Evolutionary conservation across 202 grass and related monocot genomes (phyloP).

Genomic region (Panicum hallii): DNA sequence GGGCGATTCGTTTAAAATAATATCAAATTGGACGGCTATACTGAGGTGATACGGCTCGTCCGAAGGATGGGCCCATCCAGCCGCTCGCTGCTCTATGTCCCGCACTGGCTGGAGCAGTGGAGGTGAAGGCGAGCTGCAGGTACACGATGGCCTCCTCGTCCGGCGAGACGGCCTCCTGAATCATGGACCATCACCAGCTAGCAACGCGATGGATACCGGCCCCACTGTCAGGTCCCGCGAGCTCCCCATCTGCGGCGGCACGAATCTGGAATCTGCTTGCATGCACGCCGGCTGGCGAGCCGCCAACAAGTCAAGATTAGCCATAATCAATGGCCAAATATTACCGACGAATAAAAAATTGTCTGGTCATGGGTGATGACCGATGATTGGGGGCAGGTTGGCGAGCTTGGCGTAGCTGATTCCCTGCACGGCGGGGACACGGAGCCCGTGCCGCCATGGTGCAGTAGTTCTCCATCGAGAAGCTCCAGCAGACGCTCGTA

Average conservation of each 20-base stretch:
- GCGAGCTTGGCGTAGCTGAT: slow-evolving; percentile 99
- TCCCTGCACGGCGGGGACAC: slow-evolving; percentile 60
- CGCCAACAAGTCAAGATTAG: not conserved
- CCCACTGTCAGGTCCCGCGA: slow-evolving; percentile 89
- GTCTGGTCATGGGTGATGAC: not conserved
- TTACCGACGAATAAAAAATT: not conserved
- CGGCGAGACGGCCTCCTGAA: slow-evolving; percentile 81
- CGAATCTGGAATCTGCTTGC: slow-evolving; percentile 88
- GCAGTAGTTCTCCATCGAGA: no score
- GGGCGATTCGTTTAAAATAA: no score
- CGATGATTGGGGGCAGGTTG: slow-evolving; percentile 95
- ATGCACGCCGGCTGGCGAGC: not conserved
- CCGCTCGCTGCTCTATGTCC: slow-evolving; percentile 49
- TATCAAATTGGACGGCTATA: no score
- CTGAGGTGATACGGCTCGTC: slow-evolving; percentile 14
- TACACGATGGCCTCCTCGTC: slow-evolving; percentile 78
- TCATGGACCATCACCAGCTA: slow-evolving; percentile 94
- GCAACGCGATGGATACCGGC: slow-evolving; percentile 90
- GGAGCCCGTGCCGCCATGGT: slow-evolving; percentile 17
- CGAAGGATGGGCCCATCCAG: slow-evolving; percentile 56
- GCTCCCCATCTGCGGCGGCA: slow-evolving; percentile 94
- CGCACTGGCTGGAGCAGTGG: slow-evolving; percentile 52
- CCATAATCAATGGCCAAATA: not conserved
- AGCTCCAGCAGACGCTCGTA: slow-evolving; percentile 69
- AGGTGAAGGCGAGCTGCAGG: slow-evolving; percentile 90